Conservation (phyloP, 371 early-diverging fungal species). For the Rhizopus delemar region DNA sequence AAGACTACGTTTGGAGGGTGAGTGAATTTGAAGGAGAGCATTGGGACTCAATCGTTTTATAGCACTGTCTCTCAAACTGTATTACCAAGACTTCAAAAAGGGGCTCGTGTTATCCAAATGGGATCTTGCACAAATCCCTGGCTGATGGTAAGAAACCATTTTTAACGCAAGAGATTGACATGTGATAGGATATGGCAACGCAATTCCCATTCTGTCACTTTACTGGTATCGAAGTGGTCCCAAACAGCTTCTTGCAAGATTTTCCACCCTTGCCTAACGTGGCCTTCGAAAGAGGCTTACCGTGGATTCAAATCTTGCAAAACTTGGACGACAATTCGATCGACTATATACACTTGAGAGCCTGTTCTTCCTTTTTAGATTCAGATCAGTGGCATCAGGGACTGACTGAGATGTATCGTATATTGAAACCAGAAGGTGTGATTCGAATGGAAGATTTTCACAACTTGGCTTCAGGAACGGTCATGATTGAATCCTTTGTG, state of each 20-base stretch:
- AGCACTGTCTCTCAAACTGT: conserved; percentile 25
- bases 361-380: conserved; percentile 18
- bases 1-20: conserved; percentile 22
- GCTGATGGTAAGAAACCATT: conserved; percentile 21
- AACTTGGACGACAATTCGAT: conserved; percentile 26
- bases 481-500: conserved; percentile 43
- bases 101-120: conserved; percentile 26
- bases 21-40: neutral
- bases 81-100: conserved; percentile 22
- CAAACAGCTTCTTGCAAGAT: conserved; percentile 19
- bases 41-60: neutral
- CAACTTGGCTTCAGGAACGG: conserved; percentile 36
- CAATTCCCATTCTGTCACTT: conserved; percentile 39
- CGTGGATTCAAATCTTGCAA: neutral
- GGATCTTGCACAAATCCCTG: conserved; percentile 23
- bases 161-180: neutral
- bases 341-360: conserved; percentile 35
- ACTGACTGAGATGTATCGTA: conserved; percentile 27
- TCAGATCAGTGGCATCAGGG: conserved; percentile 15
- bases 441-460: conserved; percentile 38
- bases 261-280: conserved; percentile 34
- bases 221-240: conserved; percentile 24
- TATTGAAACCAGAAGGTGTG: conserved; percentile 42
- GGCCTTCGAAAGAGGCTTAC: conserved; percentile 8
- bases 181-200: conserved; percentile 40